A percentile compares a stretch with the other conserved stretches of the same genome.
Conservation (phyloP, 495 filamentous ascomycete species). For the Durotheca rogersii region DNA sequence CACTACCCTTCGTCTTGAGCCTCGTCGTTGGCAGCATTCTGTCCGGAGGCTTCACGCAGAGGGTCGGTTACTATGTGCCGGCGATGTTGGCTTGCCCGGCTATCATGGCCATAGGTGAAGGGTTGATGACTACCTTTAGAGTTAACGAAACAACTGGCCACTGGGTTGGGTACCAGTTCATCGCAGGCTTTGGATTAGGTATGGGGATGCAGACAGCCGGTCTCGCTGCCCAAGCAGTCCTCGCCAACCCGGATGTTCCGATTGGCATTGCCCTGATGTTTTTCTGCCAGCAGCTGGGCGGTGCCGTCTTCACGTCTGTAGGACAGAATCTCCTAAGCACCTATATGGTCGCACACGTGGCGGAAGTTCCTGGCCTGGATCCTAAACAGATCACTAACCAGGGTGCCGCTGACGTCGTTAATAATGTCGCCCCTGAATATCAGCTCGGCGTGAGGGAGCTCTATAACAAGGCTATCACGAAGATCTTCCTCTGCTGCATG, state of each 20-base stretch:
- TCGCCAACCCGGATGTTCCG: conserved; percentile 57
- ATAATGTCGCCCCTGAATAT: conserved; percentile 46
- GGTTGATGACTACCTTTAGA: conserved; percentile 66
- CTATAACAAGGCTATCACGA: conserved; percentile 60
- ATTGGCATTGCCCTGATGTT: conserved; percentile 65
- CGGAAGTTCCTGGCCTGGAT: conserved; percentile 46
- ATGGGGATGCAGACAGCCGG: conserved; percentile 68
- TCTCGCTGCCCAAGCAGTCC: conserved; percentile 64
- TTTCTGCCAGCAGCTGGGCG: conserved; percentile 66
- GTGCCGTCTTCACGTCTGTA: conserved; percentile 64
- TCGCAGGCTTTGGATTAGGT: conserved; percentile 72
- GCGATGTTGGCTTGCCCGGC: conserved; percentile 58
- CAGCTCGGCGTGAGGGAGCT: conserved; percentile 44
- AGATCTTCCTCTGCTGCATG: conserved; percentile 55
- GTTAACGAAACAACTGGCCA: conserved; percentile 50
- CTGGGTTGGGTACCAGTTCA: conserved; percentile 73
- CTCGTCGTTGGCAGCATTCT: conserved; percentile 50
- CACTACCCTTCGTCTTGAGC: conserved; percentile 58
- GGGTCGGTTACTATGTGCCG: conserved; percentile 68
- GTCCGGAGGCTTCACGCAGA: conserved; percentile 54
- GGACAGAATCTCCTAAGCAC: conserved; percentile 66
- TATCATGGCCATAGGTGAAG: conserved; percentile 65
- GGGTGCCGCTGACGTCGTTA: conserved; percentile 58
- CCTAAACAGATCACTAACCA: conserved; percentile 50
- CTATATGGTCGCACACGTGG: conserved; percentile 52